phyloP scores from a whole-genome alignment of 305 asterid genomes.

The Solanum aculeatissimum region DNA sequence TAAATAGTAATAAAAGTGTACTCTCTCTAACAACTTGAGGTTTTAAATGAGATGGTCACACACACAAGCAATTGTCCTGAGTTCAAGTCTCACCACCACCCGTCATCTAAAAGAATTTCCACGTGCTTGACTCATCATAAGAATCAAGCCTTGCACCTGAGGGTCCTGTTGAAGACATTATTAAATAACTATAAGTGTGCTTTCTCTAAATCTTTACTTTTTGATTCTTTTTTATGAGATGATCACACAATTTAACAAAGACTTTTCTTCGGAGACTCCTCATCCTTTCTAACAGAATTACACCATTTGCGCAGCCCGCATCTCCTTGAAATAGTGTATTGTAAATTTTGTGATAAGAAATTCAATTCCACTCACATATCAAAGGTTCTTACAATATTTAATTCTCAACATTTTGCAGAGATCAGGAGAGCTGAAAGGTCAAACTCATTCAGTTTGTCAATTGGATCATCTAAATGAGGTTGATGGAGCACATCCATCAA shows the following conservation, averaged over 20 bases:
- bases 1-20: neutral
- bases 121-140: neutral
- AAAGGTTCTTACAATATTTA: neutral
- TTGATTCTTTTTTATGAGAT: neutral
- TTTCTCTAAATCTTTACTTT: neutral
- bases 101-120: neutral
- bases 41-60: neutral
- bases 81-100: neutral
- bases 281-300: neutral
- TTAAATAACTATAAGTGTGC: neutral
- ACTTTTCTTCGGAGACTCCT: neutral
- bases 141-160: neutral
- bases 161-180: neutral
- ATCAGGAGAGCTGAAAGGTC: conserved; percentile 41
- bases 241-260: neutral
- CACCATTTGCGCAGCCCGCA: neutral
- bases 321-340: neutral
- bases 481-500: conserved; percentile 25
- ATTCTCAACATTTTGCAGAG: conserved; percentile 33
- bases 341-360: neutral
- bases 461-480: conserved; percentile 36
- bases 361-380: neutral
- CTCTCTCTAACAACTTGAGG: neutral
- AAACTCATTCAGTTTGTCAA: conserved; percentile 28
- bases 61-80: neutral